A percentile compares a stretch with the other conserved stretches of the same genome.
Conservation (phyloP, 805 yeast genomes). For the Torulaspora delbrueckii region DNA sequence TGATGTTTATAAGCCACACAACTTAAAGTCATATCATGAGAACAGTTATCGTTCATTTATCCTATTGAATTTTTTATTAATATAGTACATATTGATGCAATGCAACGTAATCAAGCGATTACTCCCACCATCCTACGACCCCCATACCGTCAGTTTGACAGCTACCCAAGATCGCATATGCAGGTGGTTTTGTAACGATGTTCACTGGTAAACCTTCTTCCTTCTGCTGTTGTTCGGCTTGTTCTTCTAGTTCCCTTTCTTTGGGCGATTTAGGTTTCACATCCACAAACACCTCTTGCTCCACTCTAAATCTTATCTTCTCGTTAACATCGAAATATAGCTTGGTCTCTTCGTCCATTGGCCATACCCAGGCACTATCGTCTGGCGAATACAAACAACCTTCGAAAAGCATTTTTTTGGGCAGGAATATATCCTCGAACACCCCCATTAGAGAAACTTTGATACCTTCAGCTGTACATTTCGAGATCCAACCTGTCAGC, state of each 20-base stretch:
- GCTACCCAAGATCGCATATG: constrained; percentile 81
- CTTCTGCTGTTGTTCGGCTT: constrained; percentile 23
- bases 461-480: constrained; percentile 83
- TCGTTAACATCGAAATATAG: constrained; percentile 87
- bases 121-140: constrained; percentile 94
- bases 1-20: constrained; percentile 25
- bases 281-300: constrained; percentile 79
- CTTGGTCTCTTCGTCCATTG: constrained; percentile 60
- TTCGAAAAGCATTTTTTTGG: constrained; percentile 77
- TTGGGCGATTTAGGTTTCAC: constrained; percentile 72
- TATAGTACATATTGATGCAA: constrained; percentile 17
- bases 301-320: constrained; percentile 84
- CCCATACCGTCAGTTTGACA: constrained; percentile 98
- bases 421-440: constrained; percentile 89
- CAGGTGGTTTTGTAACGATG: constrained; percentile 49
- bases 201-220: constrained; percentile 27
- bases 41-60: not conserved
- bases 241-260: constrained; percentile 41
- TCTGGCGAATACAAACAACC: constrained; percentile 57
- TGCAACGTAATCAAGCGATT: constrained; percentile 8
- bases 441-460: constrained; percentile 64
- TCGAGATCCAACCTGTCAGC: constrained; percentile 86
- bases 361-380: constrained; percentile 97
- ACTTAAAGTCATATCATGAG: not conserved
- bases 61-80: constrained; percentile 1